Evolutionary conservation across 345 rosid species (phyloP).

Genomic region (Syzygium grande): DNA sequence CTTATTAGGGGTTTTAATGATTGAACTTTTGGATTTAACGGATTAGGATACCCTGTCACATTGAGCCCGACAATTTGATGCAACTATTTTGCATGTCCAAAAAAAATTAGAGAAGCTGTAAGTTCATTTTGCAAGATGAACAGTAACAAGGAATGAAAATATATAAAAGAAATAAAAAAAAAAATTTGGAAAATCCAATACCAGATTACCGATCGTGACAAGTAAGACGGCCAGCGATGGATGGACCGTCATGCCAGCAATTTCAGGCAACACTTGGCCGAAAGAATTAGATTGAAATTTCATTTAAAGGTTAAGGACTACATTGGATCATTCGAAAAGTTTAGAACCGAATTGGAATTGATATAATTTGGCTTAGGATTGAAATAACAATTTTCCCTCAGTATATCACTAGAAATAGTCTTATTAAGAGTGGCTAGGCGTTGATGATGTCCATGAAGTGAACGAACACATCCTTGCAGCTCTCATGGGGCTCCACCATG

Average conservation of each 20-base stretch:
- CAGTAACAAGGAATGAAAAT: neutral
- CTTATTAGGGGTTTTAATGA: neutral
- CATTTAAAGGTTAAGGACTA: too few relatives aligned
- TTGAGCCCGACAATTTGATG: slow-evolving; percentile 68
- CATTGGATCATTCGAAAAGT: neutral
- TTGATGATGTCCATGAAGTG: too few relatives aligned
- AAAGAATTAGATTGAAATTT: too few relatives aligned
- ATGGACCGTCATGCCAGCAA: rapidly evolving
- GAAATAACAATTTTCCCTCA: too few relatives aligned
- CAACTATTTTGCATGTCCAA: slow-evolving; percentile 22
- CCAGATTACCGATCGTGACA: neutral
- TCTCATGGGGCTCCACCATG: too few relatives aligned
- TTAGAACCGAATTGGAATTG: too few relatives aligned
- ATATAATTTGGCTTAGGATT: too few relatives aligned
- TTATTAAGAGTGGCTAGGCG: too few relatives aligned
- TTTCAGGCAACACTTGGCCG: rapidly evolving
- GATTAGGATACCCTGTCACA: slow-evolving; percentile 55
- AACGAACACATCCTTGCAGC: too few relatives aligned
- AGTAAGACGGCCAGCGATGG: neutral
- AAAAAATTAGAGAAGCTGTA: slow-evolving; percentile 61
- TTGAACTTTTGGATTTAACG: slow-evolving; percentile 10
- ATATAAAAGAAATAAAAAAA: too few relatives aligned
- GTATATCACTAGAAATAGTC: too few relatives aligned
- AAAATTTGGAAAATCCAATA: too few relatives aligned
- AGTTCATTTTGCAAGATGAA: slow-evolving; percentile 9